These are phyloP conservation scores for Aechmea fasciata DNA, from an alignment of 176 grass and related monocot genomes.

Conservation along the genomic window DNA sequence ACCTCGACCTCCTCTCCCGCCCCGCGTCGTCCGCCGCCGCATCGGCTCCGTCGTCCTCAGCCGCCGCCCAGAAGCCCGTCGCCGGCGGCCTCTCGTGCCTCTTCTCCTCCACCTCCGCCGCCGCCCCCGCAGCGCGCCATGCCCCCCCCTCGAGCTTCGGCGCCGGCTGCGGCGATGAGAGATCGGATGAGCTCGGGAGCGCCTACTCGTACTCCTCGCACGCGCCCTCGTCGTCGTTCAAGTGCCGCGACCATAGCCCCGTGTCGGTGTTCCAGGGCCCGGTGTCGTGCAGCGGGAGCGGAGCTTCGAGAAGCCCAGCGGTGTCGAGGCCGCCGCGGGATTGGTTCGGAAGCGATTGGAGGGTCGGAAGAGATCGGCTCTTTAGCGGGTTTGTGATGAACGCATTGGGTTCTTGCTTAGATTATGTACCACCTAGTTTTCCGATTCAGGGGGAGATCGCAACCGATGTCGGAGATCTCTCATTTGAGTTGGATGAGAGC, in stretches of 20 bases:
- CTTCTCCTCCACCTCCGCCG: slow-evolving; percentile 48
- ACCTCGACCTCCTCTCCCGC: slow-evolving; percentile 34
- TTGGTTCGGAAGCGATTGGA: slow-evolving; percentile 18
- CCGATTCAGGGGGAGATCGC: slow-evolving; percentile 17
- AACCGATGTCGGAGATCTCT: slow-evolving; percentile 25
- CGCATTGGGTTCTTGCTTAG: slow-evolving; percentile 62
- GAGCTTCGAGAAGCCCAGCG: slow-evolving; percentile 45
- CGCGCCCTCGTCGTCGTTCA: slow-evolving; percentile 46
- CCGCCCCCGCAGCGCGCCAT: slow-evolving; percentile 26
- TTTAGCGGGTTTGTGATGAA: slow-evolving; percentile 67
- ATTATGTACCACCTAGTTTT: slow-evolving; percentile 41
- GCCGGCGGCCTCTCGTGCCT: slow-evolving; percentile 68
- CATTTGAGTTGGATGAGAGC: slow-evolving; percentile 43
- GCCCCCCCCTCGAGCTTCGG: background rate
- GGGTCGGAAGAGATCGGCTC: slow-evolving; percentile 33
- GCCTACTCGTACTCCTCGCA: slow-evolving; percentile 27
- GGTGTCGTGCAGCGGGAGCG: slow-evolving; percentile 24
- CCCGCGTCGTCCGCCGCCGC: slow-evolving; percentile 28
- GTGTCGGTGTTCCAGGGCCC: slow-evolving; percentile 52
- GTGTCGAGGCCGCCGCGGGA: slow-evolving; percentile 24
- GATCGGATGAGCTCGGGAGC: slow-evolving; percentile 39
- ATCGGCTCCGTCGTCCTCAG: slow-evolving; percentile 20
- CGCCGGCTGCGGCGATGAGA: slow-evolving; percentile 34
- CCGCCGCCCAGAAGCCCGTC: slow-evolving; percentile 27
- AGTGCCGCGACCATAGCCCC: slow-evolving; percentile 55